Conservation (phyloP, 768 basidiomycete genomes). For the Cystofilobasidium capitatum region DNA sequence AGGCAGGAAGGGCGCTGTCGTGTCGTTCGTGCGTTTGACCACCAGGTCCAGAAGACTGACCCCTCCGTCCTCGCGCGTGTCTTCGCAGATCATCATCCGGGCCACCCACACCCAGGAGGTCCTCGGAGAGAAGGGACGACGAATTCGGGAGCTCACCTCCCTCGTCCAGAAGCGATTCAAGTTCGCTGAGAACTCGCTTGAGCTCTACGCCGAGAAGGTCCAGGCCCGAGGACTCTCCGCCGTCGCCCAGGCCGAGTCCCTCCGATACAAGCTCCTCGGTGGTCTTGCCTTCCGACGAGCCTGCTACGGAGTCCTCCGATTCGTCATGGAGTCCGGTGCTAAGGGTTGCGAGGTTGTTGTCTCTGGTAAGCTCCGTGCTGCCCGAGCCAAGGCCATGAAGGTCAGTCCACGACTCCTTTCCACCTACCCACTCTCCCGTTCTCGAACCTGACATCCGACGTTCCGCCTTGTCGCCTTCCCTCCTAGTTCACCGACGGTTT, state of each 20-base stretch:
- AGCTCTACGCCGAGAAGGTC: constrained; percentile 99
- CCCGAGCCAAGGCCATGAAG: constrained; percentile 99
- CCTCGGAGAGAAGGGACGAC: constrained; percentile 96
- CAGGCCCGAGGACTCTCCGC: constrained; percentile 96
- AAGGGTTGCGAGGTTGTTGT: constrained; percentile 99
- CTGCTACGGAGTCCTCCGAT: constrained; percentile 99
- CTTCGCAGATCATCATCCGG: constrained; percentile 84
- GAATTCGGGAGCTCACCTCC: constrained; percentile 95
- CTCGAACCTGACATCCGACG: not conserved
- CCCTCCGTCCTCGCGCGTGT: not conserved
- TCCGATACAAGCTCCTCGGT: constrained; percentile 97
- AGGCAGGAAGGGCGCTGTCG: too few relatives aligned
- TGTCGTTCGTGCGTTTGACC: too few relatives aligned
- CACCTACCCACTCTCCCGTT: not conserved
- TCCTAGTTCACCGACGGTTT: constrained; percentile 86
- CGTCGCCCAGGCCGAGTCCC: constrained; percentile 94
- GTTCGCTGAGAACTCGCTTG: constrained; percentile 97
- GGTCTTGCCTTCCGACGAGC: constrained; percentile 97
- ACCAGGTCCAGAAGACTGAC: constrained; percentile 2
- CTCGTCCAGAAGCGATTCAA: constrained; percentile 99
- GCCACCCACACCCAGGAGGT: constrained; percentile 96
- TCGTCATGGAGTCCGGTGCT: constrained; percentile 99
- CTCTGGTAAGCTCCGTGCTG: constrained; percentile 98
- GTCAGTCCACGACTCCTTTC: constrained; percentile 6
- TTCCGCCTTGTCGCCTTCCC: not conserved